These are phyloP conservation scores for Talaromyces piceae DNA, from an alignment of 2,329 filamentous ascomycete species.

Conservation along the genomic window DNA sequence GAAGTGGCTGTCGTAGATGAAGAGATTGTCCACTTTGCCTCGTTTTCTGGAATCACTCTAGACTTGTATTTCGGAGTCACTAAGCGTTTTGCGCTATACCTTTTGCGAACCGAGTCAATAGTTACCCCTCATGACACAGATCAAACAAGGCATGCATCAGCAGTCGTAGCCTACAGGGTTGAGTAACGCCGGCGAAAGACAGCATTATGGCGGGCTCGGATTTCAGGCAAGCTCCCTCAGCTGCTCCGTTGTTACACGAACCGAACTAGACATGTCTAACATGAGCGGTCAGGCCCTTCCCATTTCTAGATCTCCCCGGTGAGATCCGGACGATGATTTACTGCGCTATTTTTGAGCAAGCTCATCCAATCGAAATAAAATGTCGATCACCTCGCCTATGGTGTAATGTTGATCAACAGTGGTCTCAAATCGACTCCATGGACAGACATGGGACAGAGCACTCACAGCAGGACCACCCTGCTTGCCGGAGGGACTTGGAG, in stretches of 20 bases:
- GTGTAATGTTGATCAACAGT: not conserved
- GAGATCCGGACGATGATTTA: not conserved
- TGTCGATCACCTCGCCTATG: not conserved
- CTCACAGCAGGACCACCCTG: not conserved
- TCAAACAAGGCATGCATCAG: no score
- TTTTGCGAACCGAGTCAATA: not conserved
- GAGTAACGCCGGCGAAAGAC: not conserved
- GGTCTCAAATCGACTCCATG: not conserved
- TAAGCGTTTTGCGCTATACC: not conserved
- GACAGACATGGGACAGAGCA: not conserved
- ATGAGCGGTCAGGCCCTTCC: not conserved
- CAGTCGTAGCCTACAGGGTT: not conserved
- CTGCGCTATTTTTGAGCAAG: not conserved
- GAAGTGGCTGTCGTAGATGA: no score
- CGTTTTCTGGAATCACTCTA: no score
- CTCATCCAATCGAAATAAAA: not conserved
- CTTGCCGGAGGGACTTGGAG: not conserved
- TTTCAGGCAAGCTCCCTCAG: not conserved
- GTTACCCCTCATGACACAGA: not conserved
- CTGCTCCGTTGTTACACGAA: not conserved
- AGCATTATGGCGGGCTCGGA: not conserved
- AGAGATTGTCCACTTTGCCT: no score
- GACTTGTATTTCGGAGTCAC: no score
- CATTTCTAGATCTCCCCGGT: not conserved
- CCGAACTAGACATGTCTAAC: not conserved